phyloP scores from a whole-genome alignment of 2,329 filamentous ascomycete species.

The Fusarium sp. region DNA sequence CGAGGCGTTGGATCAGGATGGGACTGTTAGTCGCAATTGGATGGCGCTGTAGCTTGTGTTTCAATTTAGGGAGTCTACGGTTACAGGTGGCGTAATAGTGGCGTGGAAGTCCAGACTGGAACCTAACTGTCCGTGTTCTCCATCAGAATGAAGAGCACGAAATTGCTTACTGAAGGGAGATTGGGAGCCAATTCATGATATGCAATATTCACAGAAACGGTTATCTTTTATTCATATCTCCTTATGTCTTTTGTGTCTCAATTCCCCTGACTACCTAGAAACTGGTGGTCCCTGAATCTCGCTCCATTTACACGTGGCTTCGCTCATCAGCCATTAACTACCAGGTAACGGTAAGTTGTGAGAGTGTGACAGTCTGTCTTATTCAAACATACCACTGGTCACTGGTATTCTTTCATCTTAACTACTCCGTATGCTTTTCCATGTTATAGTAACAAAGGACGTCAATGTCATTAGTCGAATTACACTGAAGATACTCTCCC shows the following conservation, averaged over 20 bases:
- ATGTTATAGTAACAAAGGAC: no score
- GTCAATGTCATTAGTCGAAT: no score
- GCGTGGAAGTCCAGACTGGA: no score
- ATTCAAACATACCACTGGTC: not conserved
- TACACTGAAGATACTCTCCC: no score
- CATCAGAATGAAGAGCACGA: not conserved
- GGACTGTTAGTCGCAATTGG: constrained; percentile 15
- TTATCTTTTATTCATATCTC: not conserved
- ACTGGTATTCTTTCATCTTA: not conserved
- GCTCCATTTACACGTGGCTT: constrained; percentile 20
- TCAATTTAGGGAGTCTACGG: constrained; percentile 36
- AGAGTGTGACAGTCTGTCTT: not conserved
- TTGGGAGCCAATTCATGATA: constrained; percentile 14
- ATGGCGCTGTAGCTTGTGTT: constrained; percentile 20
- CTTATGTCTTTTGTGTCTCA: not conserved
- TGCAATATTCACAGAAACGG: constrained; percentile 12
- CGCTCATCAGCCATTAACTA: not conserved
- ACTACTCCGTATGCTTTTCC: no score
- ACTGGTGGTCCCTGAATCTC: not conserved
- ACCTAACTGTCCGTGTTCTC: no score
- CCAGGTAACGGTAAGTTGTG: no score
- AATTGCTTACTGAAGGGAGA: not conserved
- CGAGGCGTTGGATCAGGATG: constrained; percentile 21
- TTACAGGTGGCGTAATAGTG: constrained; percentile 23
- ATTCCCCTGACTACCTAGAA: not conserved